These are phyloP conservation scores for Apocynum venetum DNA, from an alignment of 257 asterid species.

Conservation along the genomic window DNA sequence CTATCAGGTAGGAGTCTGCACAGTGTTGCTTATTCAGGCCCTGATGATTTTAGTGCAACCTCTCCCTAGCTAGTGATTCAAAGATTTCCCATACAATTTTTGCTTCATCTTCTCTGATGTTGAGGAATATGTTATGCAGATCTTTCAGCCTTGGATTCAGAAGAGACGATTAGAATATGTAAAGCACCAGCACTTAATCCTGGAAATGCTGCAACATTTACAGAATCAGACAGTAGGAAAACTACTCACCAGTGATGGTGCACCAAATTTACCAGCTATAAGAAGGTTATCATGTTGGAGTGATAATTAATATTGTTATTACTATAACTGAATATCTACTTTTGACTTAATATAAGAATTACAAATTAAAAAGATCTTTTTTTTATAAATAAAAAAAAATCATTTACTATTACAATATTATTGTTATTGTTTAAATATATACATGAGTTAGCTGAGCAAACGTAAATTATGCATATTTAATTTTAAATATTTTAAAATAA, in stretches of 20 bases:
- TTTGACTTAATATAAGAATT: no score
- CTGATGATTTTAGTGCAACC: not conserved
- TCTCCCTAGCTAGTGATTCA: no score
- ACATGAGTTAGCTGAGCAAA: no score
- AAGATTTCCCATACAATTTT: no score
- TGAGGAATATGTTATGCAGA: constrained; percentile 26
- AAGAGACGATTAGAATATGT: constrained; percentile 44
- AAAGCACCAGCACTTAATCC: constrained; percentile 54
- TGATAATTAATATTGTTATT: no score
- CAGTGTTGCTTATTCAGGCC: constrained; percentile 34
- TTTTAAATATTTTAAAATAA: no score
- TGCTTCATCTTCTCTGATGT: not conserved
- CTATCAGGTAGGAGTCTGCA: constrained; percentile 45
- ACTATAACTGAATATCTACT: no score
- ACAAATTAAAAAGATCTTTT: no score
- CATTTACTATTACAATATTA: no score
- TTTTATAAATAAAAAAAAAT: no score
- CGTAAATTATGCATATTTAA: no score
- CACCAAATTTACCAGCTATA: constrained; percentile 49
- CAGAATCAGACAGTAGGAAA: constrained; percentile 40
- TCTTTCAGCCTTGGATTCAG: constrained; percentile 62
- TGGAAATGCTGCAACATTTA: constrained; percentile 48
- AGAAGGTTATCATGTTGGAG: constrained; percentile 27
- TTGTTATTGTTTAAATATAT: no score
- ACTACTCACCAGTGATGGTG: constrained; percentile 38